phyloP scores from a whole-genome alignment of 768 basidiomycete species.

The Lactarius indigo region DNA sequence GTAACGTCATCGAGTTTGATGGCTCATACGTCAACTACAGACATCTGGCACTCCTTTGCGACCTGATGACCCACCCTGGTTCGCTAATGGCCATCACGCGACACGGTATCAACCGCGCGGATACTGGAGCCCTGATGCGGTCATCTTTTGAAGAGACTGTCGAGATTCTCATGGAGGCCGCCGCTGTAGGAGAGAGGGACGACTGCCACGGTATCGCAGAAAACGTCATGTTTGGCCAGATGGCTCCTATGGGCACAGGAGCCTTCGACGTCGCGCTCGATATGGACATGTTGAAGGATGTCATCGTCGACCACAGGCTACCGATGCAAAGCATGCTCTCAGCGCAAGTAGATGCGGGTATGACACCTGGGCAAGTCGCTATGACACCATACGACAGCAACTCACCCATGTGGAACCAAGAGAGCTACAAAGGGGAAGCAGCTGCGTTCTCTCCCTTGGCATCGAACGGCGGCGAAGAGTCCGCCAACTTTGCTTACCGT shows the following conservation, averaged over 20 bases:
- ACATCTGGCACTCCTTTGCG: constrained; percentile 93
- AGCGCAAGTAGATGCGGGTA: constrained; percentile 78
- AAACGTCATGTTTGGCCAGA: constrained; percentile 98
- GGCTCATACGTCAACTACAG: constrained; percentile 99
- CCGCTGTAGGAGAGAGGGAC: constrained; percentile 96
- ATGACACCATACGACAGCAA: constrained; percentile 97
- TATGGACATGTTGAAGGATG: constrained; percentile 97
- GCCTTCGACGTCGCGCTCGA: constrained; percentile 94
- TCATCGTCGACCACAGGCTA: constrained; percentile 92
- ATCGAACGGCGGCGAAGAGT: constrained; percentile 77
- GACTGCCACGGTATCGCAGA: constrained; percentile 99
- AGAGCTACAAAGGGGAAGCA: constrained; percentile 77
- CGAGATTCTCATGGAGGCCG: constrained; percentile 98
- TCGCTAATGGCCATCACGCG: constrained; percentile 97
- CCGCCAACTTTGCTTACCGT: constrained; percentile 67
- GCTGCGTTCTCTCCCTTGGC: constrained; percentile 96
- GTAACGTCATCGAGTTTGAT: constrained; percentile 97
- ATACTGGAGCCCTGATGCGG: constrained; percentile 97
- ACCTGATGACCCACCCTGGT: constrained; percentile 97
- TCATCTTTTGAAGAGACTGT: constrained; percentile 99
- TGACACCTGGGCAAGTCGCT: constrained; percentile 87
- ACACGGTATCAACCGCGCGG: constrained; percentile 97
- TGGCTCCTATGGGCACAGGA: constrained; percentile 99
- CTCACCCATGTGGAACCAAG: constrained; percentile 74
- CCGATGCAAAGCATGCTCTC: constrained; percentile 80